Conservation (phyloP, 108 stramenopile species). For the Seminavis robusta region DNA sequence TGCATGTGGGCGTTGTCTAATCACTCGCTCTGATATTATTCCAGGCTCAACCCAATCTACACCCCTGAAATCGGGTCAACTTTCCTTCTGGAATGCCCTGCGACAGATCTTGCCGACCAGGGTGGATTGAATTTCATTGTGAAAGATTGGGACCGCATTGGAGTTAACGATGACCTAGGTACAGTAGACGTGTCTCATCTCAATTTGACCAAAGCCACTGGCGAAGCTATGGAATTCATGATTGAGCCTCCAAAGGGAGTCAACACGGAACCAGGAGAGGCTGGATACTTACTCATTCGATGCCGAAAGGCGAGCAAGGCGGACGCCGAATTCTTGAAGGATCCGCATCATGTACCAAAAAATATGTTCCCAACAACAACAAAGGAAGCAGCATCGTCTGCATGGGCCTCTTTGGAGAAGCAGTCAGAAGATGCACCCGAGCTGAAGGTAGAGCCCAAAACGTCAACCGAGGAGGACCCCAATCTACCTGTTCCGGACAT, state of each 20-base stretch:
- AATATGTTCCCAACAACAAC: too few species aligned
- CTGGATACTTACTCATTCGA: conserved; percentile 58
- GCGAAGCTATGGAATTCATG: conserved; percentile 39
- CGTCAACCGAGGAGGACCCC: too few species aligned
- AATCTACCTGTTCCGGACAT: too few species aligned
- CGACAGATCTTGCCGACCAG: conserved; percentile 26
- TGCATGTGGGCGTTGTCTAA: too few species aligned
- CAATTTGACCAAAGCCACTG: conserved; percentile 29
- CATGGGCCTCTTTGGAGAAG: too few species aligned
- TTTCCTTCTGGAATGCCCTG: conserved; percentile 36
- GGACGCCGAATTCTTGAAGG: conserved; percentile 70
- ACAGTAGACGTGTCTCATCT: conserved; percentile 33
- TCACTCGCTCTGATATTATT: background rate
- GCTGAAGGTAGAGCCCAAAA: too few species aligned
- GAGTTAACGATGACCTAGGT: conserved; percentile 42
- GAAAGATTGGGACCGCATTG: conserved; percentile 57
- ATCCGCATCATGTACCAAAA: too few species aligned
- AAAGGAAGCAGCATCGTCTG: too few species aligned
- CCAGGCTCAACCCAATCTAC: conserved; percentile 57
- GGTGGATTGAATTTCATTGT: conserved; percentile 54
- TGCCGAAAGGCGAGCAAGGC: conserved; percentile 61
- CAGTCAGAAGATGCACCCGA: too few species aligned
- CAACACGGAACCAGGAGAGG: too few species aligned
- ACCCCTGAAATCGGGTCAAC: conserved; percentile 51
- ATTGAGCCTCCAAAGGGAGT: conserved; percentile 3